phyloP scores from a whole-genome alignment of 2,329 filamentous ascomycete genomes.

The Ascochyta rabiei region DNA sequence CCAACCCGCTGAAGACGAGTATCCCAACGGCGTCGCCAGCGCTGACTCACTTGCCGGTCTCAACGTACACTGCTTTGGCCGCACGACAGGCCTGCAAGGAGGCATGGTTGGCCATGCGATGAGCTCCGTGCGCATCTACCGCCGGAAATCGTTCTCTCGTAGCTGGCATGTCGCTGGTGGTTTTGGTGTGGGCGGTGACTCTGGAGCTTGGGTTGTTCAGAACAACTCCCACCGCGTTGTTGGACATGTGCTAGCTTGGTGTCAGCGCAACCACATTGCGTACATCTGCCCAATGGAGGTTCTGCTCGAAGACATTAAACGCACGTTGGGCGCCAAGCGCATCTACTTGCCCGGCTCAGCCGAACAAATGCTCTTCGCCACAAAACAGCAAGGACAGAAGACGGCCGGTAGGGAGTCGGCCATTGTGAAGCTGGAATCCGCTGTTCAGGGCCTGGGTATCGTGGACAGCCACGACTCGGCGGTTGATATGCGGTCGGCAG shows the following conservation, averaged over 20 bases:
- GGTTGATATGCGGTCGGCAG: constrained; percentile 25
- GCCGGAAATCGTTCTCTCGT: constrained; percentile 78
- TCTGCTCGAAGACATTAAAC: constrained; percentile 81
- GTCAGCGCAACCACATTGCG: constrained; percentile 76
- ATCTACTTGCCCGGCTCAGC: constrained; percentile 71
- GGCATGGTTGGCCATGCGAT: constrained; percentile 80
- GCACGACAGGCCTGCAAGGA: constrained; percentile 81
- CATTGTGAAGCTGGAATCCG: constrained; percentile 32
- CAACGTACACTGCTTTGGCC: constrained; percentile 84
- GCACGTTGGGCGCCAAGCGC: constrained; percentile 72
- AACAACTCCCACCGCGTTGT: constrained; percentile 78
- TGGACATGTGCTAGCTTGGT: constrained; percentile 90
- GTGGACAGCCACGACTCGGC: constrained; percentile 32
- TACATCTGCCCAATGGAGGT: constrained; percentile 98
- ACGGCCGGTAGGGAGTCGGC: constrained; percentile 3
- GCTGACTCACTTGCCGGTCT: constrained; percentile 71
- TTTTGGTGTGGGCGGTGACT: constrained; percentile 81
- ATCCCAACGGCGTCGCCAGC: constrained; percentile 65
- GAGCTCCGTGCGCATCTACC: constrained; percentile 85
- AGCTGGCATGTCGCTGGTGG: constrained; percentile 68
- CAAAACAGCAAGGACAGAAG: constrained; percentile 13
- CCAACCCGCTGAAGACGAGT: constrained; percentile 46
- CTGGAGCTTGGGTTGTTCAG: constrained; percentile 90
- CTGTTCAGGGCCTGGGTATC: constrained; percentile 40
- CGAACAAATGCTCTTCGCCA: constrained; percentile 31